Conservation (phyloP, 2,329 filamentous ascomycete species). For the Diaporthe vaccinii region DNA sequence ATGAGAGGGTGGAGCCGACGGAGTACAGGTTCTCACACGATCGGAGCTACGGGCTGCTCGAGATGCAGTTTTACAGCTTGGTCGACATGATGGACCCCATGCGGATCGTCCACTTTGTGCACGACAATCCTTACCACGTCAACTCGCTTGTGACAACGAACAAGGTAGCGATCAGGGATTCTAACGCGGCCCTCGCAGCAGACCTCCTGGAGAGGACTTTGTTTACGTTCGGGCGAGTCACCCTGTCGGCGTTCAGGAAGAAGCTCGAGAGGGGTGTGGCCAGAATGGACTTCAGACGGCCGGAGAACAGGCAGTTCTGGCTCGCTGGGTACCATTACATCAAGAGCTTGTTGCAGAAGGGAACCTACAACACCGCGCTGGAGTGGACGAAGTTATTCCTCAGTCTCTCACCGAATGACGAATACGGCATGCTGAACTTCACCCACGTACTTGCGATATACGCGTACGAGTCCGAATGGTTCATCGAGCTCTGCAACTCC, state of each 20-base stretch:
- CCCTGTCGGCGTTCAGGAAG: constrained; percentile 84
- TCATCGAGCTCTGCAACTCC: constrained; percentile 76
- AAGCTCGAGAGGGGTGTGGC: constrained; percentile 84
- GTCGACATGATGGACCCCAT: constrained; percentile 90
- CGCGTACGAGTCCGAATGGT: constrained; percentile 80
- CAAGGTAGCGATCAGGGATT: constrained; percentile 90
- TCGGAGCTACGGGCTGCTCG: constrained; percentile 78
- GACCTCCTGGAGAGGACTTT: constrained; percentile 92
- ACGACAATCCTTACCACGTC: constrained; percentile 87
- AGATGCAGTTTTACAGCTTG: constrained; percentile 80
- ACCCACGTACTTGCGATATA: constrained; percentile 89
- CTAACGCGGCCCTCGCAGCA: constrained; percentile 86
- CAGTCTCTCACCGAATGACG: constrained; percentile 81
- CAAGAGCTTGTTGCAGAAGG: constrained; percentile 85
- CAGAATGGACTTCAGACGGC: constrained; percentile 82
- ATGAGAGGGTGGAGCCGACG: constrained; percentile 65
- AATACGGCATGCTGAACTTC: constrained; percentile 84
- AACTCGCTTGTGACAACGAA: constrained; percentile 94
- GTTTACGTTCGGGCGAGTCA: constrained; percentile 92
- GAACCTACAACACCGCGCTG: constrained; percentile 92
- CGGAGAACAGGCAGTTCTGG: constrained; percentile 94
- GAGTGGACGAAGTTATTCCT: constrained; percentile 94
- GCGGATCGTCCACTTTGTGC: constrained; percentile 81
- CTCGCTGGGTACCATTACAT: constrained; percentile 92
- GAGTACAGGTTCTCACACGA: constrained; percentile 87